Conservation (phyloP, 495 filamentous ascomycete species). For the Xylaria castorea region DNA sequence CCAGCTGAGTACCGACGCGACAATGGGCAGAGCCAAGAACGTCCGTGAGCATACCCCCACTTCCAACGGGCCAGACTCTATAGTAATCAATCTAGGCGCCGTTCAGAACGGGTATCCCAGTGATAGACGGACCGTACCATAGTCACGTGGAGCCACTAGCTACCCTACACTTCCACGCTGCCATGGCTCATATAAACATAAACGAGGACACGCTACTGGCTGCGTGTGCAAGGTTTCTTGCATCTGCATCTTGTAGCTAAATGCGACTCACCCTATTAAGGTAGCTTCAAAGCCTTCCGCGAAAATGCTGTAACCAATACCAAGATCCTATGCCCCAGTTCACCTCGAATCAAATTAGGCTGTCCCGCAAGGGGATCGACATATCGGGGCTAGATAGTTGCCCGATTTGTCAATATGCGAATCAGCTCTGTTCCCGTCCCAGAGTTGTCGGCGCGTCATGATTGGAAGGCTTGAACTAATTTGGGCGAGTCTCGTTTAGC, state of each 20-base stretch:
- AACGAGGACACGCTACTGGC: constrained; percentile 14
- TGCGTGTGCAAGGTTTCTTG: constrained; percentile 17
- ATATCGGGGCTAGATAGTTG: constrained; percentile 7
- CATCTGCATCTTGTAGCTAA: constrained; percentile 6
- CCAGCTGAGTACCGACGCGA: not conserved
- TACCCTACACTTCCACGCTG: constrained; percentile 7
- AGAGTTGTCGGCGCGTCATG: not conserved
- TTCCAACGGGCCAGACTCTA: constrained; percentile 1
- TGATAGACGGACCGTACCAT: not conserved
- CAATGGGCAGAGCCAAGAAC: constrained; percentile 17
- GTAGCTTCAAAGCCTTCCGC: constrained; percentile 14
- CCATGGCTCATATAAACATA: constrained; percentile 1
- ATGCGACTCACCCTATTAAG: constrained; percentile 7
- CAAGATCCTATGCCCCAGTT: not conserved
- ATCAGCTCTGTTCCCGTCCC: constrained; percentile 10
- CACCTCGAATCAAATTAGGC: constrained; percentile 1
- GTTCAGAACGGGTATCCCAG: constrained; percentile 4
- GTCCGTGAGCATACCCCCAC: constrained; percentile 2
- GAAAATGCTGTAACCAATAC: constrained; percentile 10
- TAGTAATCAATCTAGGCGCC: constrained; percentile 11
- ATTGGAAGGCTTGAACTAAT: constrained; percentile 1
- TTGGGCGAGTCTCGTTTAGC: constrained; percentile 1
- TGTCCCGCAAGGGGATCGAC: constrained; percentile 13
- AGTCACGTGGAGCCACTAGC: constrained; percentile 14
- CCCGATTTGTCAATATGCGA: constrained; percentile 19